Conservation (phyloP, 1,284 basidiomycete genomes). For the Ustilago loliicola region DNA sequence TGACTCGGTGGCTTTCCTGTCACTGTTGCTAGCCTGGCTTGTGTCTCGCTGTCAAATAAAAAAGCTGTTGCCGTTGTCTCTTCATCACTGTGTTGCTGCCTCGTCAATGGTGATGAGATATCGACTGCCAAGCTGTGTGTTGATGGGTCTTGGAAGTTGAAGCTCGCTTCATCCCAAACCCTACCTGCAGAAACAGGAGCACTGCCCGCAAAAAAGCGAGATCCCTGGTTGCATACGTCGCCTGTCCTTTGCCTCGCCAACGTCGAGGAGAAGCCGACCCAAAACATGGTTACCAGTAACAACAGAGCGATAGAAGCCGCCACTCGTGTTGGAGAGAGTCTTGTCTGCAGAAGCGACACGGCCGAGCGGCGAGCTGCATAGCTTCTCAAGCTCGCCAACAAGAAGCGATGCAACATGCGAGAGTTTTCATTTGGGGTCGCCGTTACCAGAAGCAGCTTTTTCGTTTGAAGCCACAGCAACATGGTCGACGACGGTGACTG, state of each 20-base stretch:
- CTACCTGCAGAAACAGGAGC: background rate
- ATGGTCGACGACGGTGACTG: too few relatives aligned
- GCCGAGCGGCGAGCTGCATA: conserved; percentile 12
- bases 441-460: background rate
- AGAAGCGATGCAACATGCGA: background rate
- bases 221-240: background rate
- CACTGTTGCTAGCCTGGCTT: background rate
- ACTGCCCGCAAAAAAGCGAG: background rate
- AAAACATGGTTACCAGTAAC: too few relatives aligned
- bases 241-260: background rate
- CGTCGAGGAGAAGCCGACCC: too few relatives aligned
- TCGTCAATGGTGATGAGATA: too few relatives aligned
- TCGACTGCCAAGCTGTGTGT: background rate
- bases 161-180: background rate
- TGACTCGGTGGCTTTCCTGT: background rate
- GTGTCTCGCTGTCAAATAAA: background rate
- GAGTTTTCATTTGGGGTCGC: background rate
- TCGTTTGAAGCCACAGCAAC: background rate
- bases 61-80: too few relatives aligned
- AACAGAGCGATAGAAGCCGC: too few relatives aligned
- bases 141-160: background rate
- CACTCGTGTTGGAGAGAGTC: too few relatives aligned
- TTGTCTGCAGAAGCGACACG: background rate
- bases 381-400: conserved; percentile 8
- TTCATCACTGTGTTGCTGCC: background rate